phyloP scores from a whole-genome alignment of 179 eudicot species.

The Corrigiola litoralis region DNA sequence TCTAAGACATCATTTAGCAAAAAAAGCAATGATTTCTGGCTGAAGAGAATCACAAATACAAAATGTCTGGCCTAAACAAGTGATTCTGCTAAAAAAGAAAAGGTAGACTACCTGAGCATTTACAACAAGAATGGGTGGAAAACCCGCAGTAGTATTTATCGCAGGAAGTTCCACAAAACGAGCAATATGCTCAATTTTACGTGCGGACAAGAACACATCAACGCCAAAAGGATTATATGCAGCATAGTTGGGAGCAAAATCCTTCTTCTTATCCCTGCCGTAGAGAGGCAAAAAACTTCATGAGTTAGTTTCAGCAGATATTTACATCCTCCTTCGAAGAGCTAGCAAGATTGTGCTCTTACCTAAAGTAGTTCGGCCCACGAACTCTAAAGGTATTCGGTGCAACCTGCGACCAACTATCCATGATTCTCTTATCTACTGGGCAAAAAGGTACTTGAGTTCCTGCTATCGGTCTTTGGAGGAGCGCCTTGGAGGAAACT shows the following conservation, averaged over 20 bases:
- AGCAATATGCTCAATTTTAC: conserved; percentile 94
- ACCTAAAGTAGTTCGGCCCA: conserved; percentile 75
- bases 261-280: conserved; percentile 94
- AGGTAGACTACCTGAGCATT: conserved; percentile 71
- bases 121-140: conserved; percentile 87
- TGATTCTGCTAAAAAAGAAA: background rate
- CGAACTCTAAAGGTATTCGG: conserved; percentile 77
- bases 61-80: background rate
- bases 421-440: conserved; percentile 66
- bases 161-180: conserved; percentile 79
- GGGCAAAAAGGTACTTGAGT: conserved; percentile 89
- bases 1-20: no score
- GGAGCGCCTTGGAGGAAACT: conserved; percentile 79
- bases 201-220: conserved; percentile 72
- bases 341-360: conserved; percentile 5
- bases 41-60: background rate
- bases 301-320: background rate
- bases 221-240: conserved; percentile 93
- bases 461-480: conserved; percentile 89
- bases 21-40: background rate
- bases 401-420: conserved; percentile 82
- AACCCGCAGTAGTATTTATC: conserved; percentile 44
- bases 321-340: background rate
- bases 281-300: background rate
- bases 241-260: conserved; percentile 60